A percentile compares a stretch with the other conserved stretches of the same genome.
Conservation (phyloP, 192 early-diverging fungal genomes). For the Backusella morwellensis region DNA sequence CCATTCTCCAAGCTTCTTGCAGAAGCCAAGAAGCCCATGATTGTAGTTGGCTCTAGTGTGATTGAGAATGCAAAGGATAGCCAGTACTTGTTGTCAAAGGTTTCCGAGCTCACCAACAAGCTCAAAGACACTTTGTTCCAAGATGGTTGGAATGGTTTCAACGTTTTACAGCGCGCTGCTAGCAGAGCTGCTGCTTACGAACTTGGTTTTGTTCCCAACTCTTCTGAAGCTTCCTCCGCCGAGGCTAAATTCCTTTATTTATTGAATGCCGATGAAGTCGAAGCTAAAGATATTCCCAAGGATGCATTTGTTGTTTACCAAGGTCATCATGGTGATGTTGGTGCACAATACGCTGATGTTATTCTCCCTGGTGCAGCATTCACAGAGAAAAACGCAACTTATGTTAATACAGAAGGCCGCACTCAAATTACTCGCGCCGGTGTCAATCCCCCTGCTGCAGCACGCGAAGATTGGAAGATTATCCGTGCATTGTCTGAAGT, state of each 20-base stretch:
- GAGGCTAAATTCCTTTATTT: constrained; percentile 81
- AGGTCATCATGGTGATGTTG: constrained; percentile 97
- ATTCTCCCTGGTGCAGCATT: constrained; percentile 94
- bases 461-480: constrained; percentile 99
- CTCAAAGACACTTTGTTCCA: constrained; percentile 67
- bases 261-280: constrained; percentile 87
- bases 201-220: constrained; percentile 76
- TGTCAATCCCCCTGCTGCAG: constrained; percentile 79
- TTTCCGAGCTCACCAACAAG: constrained; percentile 70
- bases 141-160: constrained; percentile 83
- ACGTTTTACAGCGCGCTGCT: constrained; percentile 88
- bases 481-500: constrained; percentile 93
- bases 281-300: constrained; percentile 72
- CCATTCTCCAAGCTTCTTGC: constrained; percentile 71
- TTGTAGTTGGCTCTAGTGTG: constrained; percentile 83
- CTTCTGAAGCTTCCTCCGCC: constrained; percentile 30
- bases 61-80: constrained; percentile 67
- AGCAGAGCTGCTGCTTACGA: constrained; percentile 86
- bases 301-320: constrained; percentile 98
- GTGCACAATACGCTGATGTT: constrained; percentile 92
- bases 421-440: constrained; percentile 90
- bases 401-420: constrained; percentile 96
- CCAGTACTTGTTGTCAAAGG: constrained; percentile 66
- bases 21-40: constrained; percentile 83
- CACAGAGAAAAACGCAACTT: constrained; percentile 95